Evolutionary conservation across 2,329 filamentous ascomycete genomes (phyloP), one percentile per base, ranked within the genome.

Genomic region (Aureobasidium namibiae): DNA sequence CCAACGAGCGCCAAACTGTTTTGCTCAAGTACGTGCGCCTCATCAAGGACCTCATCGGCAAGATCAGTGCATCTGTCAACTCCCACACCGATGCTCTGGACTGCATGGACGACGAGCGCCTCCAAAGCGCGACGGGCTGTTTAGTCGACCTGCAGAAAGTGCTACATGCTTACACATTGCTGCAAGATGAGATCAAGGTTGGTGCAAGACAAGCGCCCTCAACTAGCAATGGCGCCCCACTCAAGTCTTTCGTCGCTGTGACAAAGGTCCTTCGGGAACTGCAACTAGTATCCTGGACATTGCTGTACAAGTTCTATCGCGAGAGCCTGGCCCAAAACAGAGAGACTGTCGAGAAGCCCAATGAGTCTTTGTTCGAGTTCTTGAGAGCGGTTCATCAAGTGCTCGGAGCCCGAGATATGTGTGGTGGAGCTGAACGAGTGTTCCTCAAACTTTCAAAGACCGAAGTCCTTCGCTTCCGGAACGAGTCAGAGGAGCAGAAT

Each of bases 391-490:
- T 96, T 6, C 94, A 99, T 69, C 85, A 90, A 68, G 87, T 89
- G 4, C 76, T 96, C 36, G 94, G 94, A 2, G 78, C 92, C 54
- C 88, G 94, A 61, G 88, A 88, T 63, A 89, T 88, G 71, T 97
- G 92, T 79, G 92, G 90, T 67, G 80, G 83, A 3, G 89, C 90
- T 0, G 90, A 91, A 69, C 92, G 94, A 69, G 83, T 90, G 18
- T 94, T 99, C 73, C 79, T 97, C 26, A 92, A 91, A 69, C 82
- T 96, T 72, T 87, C 94, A 76, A 92, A 92, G 60, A 81, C 89
- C 6, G 94, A 99, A 69, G 79, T 97, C 46, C 78, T 95, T 26
- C 84, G 85, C 50, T 80, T 92, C 65, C 52, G 59, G 23, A 60
- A n/a, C 14, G 57, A 60, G 16, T 21, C 38, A 10, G 39, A 42